A percentile compares a stretch with the other conserved stretches of the same genome.
Evolutionary conservation across 75 land plant genomes (phyloP).

Genomic region (Picea glauca): DNA sequence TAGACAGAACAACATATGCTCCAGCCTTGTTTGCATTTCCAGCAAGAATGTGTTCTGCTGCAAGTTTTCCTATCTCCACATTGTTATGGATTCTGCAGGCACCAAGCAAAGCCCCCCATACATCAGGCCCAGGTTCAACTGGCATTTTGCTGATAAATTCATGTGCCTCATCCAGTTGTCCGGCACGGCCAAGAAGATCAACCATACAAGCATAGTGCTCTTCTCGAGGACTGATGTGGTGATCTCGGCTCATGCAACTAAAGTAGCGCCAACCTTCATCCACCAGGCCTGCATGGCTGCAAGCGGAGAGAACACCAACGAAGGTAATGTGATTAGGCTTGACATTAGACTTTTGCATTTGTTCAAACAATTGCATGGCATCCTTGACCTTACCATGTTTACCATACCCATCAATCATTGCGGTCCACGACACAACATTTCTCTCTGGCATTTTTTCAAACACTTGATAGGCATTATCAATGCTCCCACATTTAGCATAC

Average conservation of each 20-base stretch:
- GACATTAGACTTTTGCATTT: slow-evolving; percentile 6
- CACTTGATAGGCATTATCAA: not conserved
- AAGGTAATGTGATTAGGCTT: slow-evolving; percentile 14
- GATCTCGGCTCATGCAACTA: not conserved
- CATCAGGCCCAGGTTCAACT: slow-evolving; percentile 23
- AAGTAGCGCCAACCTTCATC: slow-evolving; percentile 13
- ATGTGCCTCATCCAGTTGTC: not conserved
- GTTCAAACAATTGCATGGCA: not conserved
- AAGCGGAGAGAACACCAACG: slow-evolving; percentile 10
- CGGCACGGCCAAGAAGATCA: slow-evolving; percentile 12
- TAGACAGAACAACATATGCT: slow-evolving; percentile 37
- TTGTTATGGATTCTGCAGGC: slow-evolving; percentile 41
- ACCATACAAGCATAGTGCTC: slow-evolving; percentile 8
- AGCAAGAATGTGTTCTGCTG: slow-evolving; percentile 24
- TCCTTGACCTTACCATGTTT: not conserved
- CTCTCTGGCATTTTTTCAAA: slow-evolving; percentile 7
- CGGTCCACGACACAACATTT: slow-evolving; percentile 16
- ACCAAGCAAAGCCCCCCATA: slow-evolving; percentile 56
- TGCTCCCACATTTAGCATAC: slow-evolving; percentile 18
- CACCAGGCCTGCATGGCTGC: not conserved
- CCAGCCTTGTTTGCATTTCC: slow-evolving; percentile 33
- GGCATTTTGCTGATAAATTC: slow-evolving; percentile 11
- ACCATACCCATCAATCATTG: slow-evolving; percentile 1
- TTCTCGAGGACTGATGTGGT: not conserved
- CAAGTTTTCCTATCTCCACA: slow-evolving; percentile 28